Base-by-base conservation (phyloP, 2,329 filamentous ascomycete genomes). In the Eutypa lata region DNA sequence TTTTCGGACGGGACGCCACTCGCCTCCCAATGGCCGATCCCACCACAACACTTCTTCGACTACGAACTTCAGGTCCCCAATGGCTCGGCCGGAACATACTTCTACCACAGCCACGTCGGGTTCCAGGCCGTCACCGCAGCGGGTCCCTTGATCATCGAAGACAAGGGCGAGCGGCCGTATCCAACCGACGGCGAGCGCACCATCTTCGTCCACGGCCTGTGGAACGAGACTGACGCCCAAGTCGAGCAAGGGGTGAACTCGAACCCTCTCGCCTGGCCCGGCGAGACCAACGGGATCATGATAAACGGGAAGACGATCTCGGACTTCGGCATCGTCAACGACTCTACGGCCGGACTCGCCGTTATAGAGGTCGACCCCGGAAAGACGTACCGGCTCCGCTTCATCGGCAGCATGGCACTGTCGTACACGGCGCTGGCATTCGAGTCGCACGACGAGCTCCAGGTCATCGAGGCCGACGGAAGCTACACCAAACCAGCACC, bases 31-130 rank as follows among this genome's bases (percentile, higher is more conserved):
- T 83, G 80, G 79, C 78, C 79, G 0, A 81, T 82, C 42, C 73
- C 76, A 18, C 72, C 78, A 1, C 58, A 68, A 3, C 70, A 77
- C 56, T 82, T 77, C 66, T 82, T 82, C 60, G 80, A 82, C 65
- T 82, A 82, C 55, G 78, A 82, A 54, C 65, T 82, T 3, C 67
- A 70, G 35, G 73, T 76, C 0, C 65, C 72, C 3, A 38, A 61
- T 16, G 73, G 72, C 14, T 70, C 76, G 58, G 74, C 76, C 2
- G 80, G 80, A 11, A 79, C 77, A 0, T 82, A 81, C 53, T 82
- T 81, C 63, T 82, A 82, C 59, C 79, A 83, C 60, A 78, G 76
- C 0, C 80, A 82, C 52, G 72, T 82, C 21, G 78, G 74, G 1
- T 78, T 82, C 50, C 78, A 82, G 57, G 74, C 76, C 0, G 65